Base-by-base conservation (phyloP, 1,284 basidiomycete genomes). In the Marasmius sp. region DNA sequence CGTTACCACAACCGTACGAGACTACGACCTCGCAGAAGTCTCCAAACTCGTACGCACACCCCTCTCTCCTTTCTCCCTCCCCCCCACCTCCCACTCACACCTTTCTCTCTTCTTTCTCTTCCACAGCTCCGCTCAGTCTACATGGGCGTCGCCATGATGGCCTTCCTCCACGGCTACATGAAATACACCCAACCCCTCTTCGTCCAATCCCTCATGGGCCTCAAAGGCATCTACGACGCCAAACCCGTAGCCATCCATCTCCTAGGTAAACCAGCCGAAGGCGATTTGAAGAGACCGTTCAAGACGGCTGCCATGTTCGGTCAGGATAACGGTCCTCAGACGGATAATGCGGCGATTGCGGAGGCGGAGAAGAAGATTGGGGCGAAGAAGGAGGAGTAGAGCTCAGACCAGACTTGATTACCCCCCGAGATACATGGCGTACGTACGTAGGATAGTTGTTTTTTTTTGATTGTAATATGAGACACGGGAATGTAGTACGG, bases 101-200 rank as follows among this genome's bases (percentile, higher is more conserved):
- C 11, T 18, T 18, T 34, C 48, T 58, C 27, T 11, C 36, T 56
- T 48, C 27, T 20, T 34, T 50, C 36, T 52, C 2, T 49, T 36
- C 36, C 33, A 27, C 66, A 89, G 87, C 79, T 90, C 64, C 88
- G 90, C 61, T 84, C 86, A 37, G 87, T 87, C 7, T 92, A 89
- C 77, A 88, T 92, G 74, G 91, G 91, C 64, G 75, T 94, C 69
- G 90, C 88, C 52, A 94, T 95, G 90, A 95, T 95, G 92, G 81
- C 71, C 60, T 89, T 95, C 82, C 87, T 97, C 79, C 94, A 97
- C 77, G 66, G 89, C 57, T 97, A 95, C 83, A 77, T 94, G 75
- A 86, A 91, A 71, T 96, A 92, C 82, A 95, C 93, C 11, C 94
- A 95, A 71, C 95, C 94, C 10, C 84, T 96, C 65, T 96, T 97